Conservation (phyloP, 768 basidiomycete species). For the Tricholoma matsutake region DNA sequence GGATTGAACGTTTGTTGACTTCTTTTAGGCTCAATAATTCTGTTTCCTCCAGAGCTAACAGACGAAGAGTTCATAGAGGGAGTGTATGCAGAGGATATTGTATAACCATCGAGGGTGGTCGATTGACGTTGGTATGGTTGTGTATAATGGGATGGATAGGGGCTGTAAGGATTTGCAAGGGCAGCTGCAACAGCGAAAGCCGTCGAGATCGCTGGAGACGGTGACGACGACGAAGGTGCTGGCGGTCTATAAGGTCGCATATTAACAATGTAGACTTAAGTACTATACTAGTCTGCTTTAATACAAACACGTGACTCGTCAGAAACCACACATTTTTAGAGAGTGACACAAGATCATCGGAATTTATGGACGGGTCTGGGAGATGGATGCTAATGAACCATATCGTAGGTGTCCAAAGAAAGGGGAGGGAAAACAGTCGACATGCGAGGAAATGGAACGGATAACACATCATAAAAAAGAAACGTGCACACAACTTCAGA, state of each 20-base stretch:
- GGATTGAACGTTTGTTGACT: neutral
- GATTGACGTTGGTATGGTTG: slow-evolving; percentile 13
- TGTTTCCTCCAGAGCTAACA: neutral
- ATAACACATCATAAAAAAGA: slow-evolving; percentile 8
- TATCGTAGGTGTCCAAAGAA: neutral
- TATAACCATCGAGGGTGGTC: slow-evolving; percentile 1
- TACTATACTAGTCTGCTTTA: neutral
- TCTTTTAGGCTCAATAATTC: neutral
- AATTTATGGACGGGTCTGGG: slow-evolving; percentile 10
- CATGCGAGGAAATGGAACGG: neutral
- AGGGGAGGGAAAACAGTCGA: neutral
- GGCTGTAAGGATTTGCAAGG: slow-evolving; percentile 1
- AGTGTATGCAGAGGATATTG: slow-evolving; percentile 1
- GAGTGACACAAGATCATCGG: slow-evolving; percentile 9
- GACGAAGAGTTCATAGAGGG: neutral
- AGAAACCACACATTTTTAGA: slow-evolving; percentile 15
- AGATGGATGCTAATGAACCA: slow-evolving; percentile 5
- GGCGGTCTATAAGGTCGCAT: neutral
- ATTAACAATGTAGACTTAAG: neutral
- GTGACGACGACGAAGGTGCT: neutral
- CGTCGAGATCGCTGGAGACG: neutral
- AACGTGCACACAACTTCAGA: slow-evolving; percentile 6
- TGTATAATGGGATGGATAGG: slow-evolving; percentile 19
- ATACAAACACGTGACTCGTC: slow-evolving; percentile 20
- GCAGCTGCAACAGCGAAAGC: neutral